Evolutionary conservation across 1,284 basidiomycete genomes (phyloP), one percentile per base, ranked within the genome.

Genomic region (Microbotryum lychnidis-dioicae): DNA sequence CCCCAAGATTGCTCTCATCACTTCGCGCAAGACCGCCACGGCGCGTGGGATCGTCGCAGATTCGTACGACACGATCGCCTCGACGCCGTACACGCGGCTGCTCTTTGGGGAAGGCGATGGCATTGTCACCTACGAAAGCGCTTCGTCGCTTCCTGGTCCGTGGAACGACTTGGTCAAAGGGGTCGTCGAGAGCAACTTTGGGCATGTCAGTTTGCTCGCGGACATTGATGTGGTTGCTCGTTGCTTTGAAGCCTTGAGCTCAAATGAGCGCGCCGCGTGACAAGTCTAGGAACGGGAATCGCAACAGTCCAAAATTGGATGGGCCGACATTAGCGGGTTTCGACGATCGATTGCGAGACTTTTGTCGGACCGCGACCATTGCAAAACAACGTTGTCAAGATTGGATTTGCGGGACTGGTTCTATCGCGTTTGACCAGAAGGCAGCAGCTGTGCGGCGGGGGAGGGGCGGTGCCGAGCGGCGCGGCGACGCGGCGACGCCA

Each of bases 1-100:
- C 58, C 75, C 75, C n/a, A 73, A 74, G 6, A 52, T 75, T 16
- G 64, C 70, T 31, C 57, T 75, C 25, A 42, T 75, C 14, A 69
- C 73, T 3, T 71, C 69, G 1, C 67, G 65, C 18, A 64, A 70
- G 20, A 73, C 73, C 9, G 70, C 75, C 1, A 72, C 73, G 3
- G 73, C 74, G 0, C 68, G 72, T 8, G 74, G 73, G 0, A 69
- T 71, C 7, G 56, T 74, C 4, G 69, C 73, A 1, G 48, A 57
- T 7, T 52, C 47, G 1, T 45, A 58, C 18, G 50, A 62, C 9
- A 45, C 55, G n/a, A 72, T 71, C 31, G 58, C 63, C 12, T 21
- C 9, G 1, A 63, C 63, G 2, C 50, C 51, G 6, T 69, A 67
- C 54, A 59, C 63, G 1, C 60, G 64, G 8, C 52, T 67, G 44